Percentiles rank a stretch among this genome's conserved stretches.
phyloP scores from a whole-genome alignment of 345 rosid genomes.

The Mercurialis annua region DNA sequence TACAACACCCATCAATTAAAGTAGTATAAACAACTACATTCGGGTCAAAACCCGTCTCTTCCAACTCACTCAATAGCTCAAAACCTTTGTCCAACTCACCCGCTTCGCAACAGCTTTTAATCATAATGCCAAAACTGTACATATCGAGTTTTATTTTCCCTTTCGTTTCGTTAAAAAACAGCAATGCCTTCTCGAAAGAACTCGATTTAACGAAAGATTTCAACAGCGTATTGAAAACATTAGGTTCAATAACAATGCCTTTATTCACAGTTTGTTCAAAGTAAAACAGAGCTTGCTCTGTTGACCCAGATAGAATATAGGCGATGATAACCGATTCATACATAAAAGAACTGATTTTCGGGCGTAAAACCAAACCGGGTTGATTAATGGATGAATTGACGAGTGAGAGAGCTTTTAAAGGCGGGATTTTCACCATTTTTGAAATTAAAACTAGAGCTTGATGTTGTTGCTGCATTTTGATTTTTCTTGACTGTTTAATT shows the following conservation, averaged over 20 bases:
- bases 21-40: constrained; percentile 69
- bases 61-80: constrained; percentile 40
- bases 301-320: constrained; percentile 39
- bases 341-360: constrained; percentile 24
- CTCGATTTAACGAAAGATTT: constrained; percentile 34
- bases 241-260: constrained; percentile 42
- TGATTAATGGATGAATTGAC: constrained; percentile 36
- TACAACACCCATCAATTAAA: constrained; percentile 80
- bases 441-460: constrained; percentile 31
- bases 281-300: constrained; percentile 40
- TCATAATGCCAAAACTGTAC: constrained; percentile 66
- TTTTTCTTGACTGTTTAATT: no score
- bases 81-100: constrained; percentile 51
- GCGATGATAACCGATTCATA: constrained; percentile 52
- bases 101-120: constrained; percentile 62
- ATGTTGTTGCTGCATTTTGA: constrained; percentile 6
- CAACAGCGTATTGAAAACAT: constrained; percentile 46
- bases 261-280: constrained; percentile 46
- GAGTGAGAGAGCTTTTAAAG: constrained; percentile 42
- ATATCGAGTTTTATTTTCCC: constrained; percentile 40
- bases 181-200: constrained; percentile 42
- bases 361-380: constrained; percentile 10
- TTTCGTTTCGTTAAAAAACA: constrained; percentile 37
- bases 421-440: constrained; percentile 53
- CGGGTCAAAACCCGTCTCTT: constrained; percentile 45